Evolutionary conservation across 2,329 filamentous ascomycete species (phyloP), one percentile per base, ranked within the genome.

Genomic region (Calonectria crousiana): DNA sequence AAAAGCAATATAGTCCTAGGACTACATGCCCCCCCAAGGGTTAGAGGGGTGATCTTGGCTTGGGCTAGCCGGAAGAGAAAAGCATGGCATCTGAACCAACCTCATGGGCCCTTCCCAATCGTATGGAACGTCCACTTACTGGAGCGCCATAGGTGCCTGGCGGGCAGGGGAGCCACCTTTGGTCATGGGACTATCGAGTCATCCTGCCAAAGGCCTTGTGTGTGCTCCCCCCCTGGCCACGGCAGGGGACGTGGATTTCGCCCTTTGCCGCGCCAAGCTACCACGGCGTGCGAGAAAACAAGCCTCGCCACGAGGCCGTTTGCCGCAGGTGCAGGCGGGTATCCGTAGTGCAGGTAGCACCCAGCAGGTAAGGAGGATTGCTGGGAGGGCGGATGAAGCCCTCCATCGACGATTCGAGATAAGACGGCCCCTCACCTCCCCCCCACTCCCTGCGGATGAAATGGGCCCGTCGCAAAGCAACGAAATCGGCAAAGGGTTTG

Each of bases 21-120:
- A 30, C 49, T 58, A 51, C n/a, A 11, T 47, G 16, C 41, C 56
- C n/a, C 56, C 34, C n/a, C n/a, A 60, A 34, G 53, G 67, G 67
- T 47, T 64, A n/a, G 56, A 32, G 44, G 32, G 30, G 38, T 38
- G 41, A 72, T 72, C 70, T 72, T 62, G 70, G 44, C 53, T 51
- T 47, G 51, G 53, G 53, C 56, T 68, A 53, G 52, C 41, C 62
- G 30, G 18, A 60, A 56, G 62, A 23, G 41, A 65, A 64, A 56
- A 66, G 49, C 30, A 66, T 34, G 64, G 70, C 44, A 51, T 64
- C 49, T 32, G 65, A 69, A 65, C 71, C 65, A 53, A 69, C 44
- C 36, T 28, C 38, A 73, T 64, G 65, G 71, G 65, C 56, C 56
- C 64, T 65, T 69, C 71, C 70, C 71, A 73, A 64, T 53, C 47